These are phyloP conservation scores for Scleromitrula shiraiana DNA, from an alignment of 2,329 filamentous ascomycete genomes.

Conservation along the genomic window DNA sequence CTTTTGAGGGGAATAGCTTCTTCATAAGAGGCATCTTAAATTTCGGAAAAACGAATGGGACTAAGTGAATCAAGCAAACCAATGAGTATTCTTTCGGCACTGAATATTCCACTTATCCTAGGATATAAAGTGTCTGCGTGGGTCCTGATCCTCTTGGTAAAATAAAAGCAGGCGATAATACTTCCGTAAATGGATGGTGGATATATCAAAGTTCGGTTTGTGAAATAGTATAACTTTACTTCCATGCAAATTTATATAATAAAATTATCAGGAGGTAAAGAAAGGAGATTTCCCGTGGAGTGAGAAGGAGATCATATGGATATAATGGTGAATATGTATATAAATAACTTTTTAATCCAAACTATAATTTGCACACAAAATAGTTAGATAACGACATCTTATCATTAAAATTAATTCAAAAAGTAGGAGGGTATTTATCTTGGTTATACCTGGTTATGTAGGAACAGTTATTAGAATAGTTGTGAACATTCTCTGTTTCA, in stretches of 20 bases:
- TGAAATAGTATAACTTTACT: slow-evolving; percentile 1
- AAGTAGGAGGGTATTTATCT: neutral
- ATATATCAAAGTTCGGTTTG: neutral
- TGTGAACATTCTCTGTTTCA: slow-evolving; percentile 8
- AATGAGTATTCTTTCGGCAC: slow-evolving; percentile 1
- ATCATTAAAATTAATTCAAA: slow-evolving; percentile 11
- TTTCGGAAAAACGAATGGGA: slow-evolving; percentile 5
- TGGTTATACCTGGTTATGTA: slow-evolving; percentile 1
- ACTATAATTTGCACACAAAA: neutral
- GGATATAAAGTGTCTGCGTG: slow-evolving; percentile 9
- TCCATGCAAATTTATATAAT: slow-evolving; percentile 9
- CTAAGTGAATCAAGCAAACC: slow-evolving; percentile 1
- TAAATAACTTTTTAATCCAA: no score
- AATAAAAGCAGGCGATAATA: neutral
- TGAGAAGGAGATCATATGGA: neutral
- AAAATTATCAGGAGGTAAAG: slow-evolving; percentile 9
- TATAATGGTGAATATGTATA: neutral
- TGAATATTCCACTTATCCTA: slow-evolving; percentile 1
- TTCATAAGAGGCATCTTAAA: slow-evolving; percentile 22
- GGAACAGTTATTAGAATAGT: neutral
- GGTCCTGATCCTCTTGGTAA: neutral
- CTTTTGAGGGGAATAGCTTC: slow-evolving; percentile 17
- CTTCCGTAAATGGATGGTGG: neutral
- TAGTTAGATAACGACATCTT: neutral
- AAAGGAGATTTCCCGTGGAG: slow-evolving; percentile 3